Evolutionary conservation across 2,329 filamentous ascomycete genomes (phyloP), one percentile per base, ranked within the genome.

Genomic region (Neopestalotiopsis clavispora): DNA sequence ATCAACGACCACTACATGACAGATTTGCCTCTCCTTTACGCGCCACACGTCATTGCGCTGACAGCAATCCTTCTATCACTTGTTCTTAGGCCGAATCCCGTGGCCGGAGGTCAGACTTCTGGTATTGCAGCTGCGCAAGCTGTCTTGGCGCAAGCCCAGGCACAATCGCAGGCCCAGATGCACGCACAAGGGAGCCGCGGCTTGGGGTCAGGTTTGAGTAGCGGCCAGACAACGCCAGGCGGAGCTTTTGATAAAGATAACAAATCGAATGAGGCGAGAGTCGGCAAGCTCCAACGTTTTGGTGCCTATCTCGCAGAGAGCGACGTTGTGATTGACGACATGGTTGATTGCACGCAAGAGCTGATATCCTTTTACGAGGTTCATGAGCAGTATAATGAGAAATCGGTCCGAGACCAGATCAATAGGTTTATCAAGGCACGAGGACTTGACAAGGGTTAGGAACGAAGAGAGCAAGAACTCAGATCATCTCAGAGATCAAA

Each of bases 1-100:
- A 91, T 97, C 78, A 98, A 97, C 81, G 95, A 98, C 79, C 92
- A 94, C 78, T 97, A 94, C 82, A 91, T 97, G 81, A 97, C 95
- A 7, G 95, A 98, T 78, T 85, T 97, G n/a, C 93, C 94, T 1
- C 85, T 98, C 14, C 86, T 97, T 0, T 92, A 94, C 76, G 87
- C 94, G 13, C 95, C 95, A n/a, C 94, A 97, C 75, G 87, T 94
- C 63, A 91, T 97, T 68, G 94, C 94, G n/a, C 88, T 97, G 56
- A 95, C 94, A 42, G 92, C 94, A 6, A 92, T 97, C 69, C 89
- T 97, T 68, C 85, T 97, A 6, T 91, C 94, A 1, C 87, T 97
- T n/a, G 92, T 96, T 4, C 87, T 97, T 49, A 90, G 93, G 67
- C 93, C 93, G 1, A 78, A 77, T 49, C 72, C 72, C 59, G 67